Base-by-base conservation (phyloP, 139 green algal genomes). In the Gonium pectorale region DNA sequence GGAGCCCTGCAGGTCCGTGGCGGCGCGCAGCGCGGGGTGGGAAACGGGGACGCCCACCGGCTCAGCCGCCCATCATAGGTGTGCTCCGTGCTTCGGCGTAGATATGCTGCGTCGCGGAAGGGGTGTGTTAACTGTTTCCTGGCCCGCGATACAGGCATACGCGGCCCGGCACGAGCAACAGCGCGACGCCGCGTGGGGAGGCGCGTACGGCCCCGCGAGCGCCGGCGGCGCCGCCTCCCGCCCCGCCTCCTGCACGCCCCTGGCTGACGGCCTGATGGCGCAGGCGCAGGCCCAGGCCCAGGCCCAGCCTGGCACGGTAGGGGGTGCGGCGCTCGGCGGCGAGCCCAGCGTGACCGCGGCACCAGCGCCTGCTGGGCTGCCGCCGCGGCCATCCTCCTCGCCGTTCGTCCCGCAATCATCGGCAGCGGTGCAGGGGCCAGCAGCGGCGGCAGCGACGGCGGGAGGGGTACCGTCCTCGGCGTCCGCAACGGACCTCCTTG, bases 1-100 rank as follows among this genome's bases (percentile, higher is more conserved):
- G 83, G 87, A 35, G 79, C 87, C 54, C 35, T 80, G 67, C 75
- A 83, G 75, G 75, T 83, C 41, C 21, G 73, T 40, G 22, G 64
- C 3, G 33, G 4, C 19, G 64, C 2, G 62, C 5, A 69, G n/a
- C n/a, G n/a, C n/a, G n/a, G n/a, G n/a, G n/a, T n/a, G n/a, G n/a
- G 62, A 40, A 33, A 2, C 38, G 33, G 24, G 3, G 9, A 69
- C 38, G 8, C 54, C 54, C 54, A 29, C 13, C 13, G 49, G n/a
- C n/a, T n/a, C n/a, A n/a, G n/a, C n/a, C n/a, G n/a, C n/a, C n/a
- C n/a, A n/a, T n/a, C n/a, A n/a, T n/a, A n/a, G n/a, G n/a, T n/a
- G n/a, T n/a, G n/a, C n/a, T n/a, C n/a, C n/a, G n/a, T n/a, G n/a
- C n/a, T n/a, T n/a, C n/a, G n/a, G n/a, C n/a, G n/a, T n/a, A n/a